Evolutionary conservation across 2,329 filamentous ascomycete genomes (phyloP).

Genomic region (Aspergillus sergii): DNA sequence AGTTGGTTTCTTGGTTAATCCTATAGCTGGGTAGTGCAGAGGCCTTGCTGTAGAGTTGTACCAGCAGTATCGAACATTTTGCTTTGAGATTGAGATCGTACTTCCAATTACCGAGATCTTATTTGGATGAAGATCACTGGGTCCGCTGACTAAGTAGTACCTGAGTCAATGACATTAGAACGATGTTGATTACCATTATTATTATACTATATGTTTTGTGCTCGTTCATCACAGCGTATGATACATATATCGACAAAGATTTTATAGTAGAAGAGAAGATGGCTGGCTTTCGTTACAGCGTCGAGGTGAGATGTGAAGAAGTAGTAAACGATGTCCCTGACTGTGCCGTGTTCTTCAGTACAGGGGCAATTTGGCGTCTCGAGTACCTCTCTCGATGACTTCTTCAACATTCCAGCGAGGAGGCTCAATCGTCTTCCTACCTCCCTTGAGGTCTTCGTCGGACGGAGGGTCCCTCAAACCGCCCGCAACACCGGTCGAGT

Average conservation of each 20-base stretch:
- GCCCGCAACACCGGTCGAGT: constrained; percentile 86
- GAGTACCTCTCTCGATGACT: constrained; percentile 68
- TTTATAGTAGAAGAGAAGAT: not conserved
- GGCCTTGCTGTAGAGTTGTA: not conserved
- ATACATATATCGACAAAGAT: not conserved
- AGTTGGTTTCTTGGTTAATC: not conserved
- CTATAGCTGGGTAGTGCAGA: not conserved
- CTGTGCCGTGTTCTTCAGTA: constrained; percentile 48
- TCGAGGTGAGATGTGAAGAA: not conserved
- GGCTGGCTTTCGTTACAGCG: not conserved
- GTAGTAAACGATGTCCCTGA: not conserved
- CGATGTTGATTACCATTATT: not conserved
- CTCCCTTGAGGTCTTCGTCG: constrained; percentile 8
- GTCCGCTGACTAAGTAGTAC: not conserved
- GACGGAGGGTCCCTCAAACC: constrained; percentile 71
- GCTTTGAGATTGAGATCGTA: not conserved
- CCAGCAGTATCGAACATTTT: not conserved
- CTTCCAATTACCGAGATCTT: not conserved
- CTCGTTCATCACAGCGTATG: not conserved
- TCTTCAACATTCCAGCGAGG: constrained; percentile 80
- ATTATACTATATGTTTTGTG: not conserved
- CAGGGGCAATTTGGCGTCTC: constrained; percentile 71
- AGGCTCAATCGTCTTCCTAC: constrained; percentile 56
- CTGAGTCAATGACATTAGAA: not conserved
- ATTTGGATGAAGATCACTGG: not conserved